Evolutionary conservation across 2,329 filamentous ascomycete species (phyloP), one percentile per base, ranked within the genome.

Genomic region (Samsoniella hepiali): DNA sequence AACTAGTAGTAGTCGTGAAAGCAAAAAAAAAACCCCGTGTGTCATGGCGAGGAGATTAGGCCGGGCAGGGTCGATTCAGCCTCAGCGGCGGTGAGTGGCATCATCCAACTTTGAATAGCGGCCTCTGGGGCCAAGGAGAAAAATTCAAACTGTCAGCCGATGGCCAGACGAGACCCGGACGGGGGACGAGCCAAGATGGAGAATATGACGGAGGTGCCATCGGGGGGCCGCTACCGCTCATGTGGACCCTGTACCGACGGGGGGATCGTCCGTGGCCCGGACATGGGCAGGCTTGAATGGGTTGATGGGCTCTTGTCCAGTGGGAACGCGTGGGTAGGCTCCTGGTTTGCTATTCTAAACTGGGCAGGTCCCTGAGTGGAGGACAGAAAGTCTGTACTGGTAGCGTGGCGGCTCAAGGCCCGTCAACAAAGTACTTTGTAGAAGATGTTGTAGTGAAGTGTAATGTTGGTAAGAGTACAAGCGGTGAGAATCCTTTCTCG

Each of bases 181-280:
- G 49, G 31, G 47, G 36, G 32, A 53, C 57, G 32, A 60, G 47
- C 22, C 32, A 51, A 47, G 22, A 59, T 59, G 57, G 57, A 60
- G 57, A 51, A 51, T 6, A 32, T 32, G 32, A 60, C 58, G 47
- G 58, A 60, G 58, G 47, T 51, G 58, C 58, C 58, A 60, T 60
- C 58, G 58, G 58, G 49, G 58, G 29, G 32, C 57, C 57, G 40
- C 50, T 62, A 50, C 58, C 58, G 42, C 42, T 57, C 34, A 22
- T n/a, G 60, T 62, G 60, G 60, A 56, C 13, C 61, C 44, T 57
- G 44, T 44, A 57, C 61, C 61, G 61, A 63, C 60, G 42, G 61
- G 45, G 47, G 61, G 61, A 63, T 63, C 61, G 61, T 63, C 61
- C 53, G 54, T 57, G 61, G 31, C 53, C 61, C 53, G 61, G 61